These are phyloP conservation scores for Globisporangium orthogonon DNA, from an alignment of 352 stramenopile genomes.

Conservation along the genomic window DNA sequence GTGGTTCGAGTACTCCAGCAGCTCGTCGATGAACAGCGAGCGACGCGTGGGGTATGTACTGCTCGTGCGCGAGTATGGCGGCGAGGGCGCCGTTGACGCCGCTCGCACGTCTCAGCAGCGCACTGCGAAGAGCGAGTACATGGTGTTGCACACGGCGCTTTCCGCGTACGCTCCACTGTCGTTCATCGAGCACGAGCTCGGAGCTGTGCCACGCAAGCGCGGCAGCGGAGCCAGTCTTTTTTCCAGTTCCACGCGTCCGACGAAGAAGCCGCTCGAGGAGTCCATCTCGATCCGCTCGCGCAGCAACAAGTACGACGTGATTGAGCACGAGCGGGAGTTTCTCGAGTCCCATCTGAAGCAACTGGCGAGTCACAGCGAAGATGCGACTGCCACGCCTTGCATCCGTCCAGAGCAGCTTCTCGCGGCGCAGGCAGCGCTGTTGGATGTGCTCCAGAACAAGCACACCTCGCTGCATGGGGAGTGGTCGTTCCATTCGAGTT, in stretches of 20 bases:
- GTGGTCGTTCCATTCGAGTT: conserved; percentile 21
- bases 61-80: conserved; percentile 19
- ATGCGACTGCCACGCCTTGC: neutral
- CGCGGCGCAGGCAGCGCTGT: conserved; percentile 15
- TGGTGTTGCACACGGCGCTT: conserved; percentile 31
- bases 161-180: conserved; percentile 31
- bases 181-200: conserved; percentile 29
- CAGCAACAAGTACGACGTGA: conserved; percentile 19
- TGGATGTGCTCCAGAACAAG: conserved; percentile 24
- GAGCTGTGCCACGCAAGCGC: conserved; percentile 5
- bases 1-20: conserved; percentile 61
- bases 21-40: conserved; percentile 21
- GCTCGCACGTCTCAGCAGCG: neutral
- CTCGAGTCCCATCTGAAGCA: conserved; percentile 28
- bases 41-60: conserved; percentile 46
- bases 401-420: conserved; percentile 11
- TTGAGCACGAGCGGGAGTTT: conserved; percentile 37
- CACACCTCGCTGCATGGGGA: conserved; percentile 15
- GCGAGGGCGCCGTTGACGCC: neutral
- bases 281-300: conserved; percentile 31
- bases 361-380: conserved; percentile 5
- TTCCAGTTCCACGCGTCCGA: neutral
- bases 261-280: conserved; percentile 19
- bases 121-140: conserved; percentile 17
- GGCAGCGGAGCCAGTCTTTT: conserved; percentile 15